Evolutionary conservation across 495 filamentous ascomycete species (phyloP).

Genomic region (Penicillium cataractarum): DNA sequence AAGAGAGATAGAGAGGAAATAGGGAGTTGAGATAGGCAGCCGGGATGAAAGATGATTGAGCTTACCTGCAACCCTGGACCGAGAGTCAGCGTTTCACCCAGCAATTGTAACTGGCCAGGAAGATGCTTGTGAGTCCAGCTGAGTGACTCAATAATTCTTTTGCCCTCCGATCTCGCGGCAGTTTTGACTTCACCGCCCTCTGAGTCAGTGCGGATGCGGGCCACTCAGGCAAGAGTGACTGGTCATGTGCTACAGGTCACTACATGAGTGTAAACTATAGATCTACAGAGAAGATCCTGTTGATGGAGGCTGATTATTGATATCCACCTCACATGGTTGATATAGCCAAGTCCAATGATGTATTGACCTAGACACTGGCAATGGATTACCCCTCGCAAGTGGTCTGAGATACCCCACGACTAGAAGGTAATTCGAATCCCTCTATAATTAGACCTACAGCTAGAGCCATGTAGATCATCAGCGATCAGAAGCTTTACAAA

Average conservation of each 20-base stretch:
- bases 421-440: not conserved
- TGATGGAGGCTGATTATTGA: not conserved
- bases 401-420: too few species aligned
- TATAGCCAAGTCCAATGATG: not conserved
- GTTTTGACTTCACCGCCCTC: constrained; percentile 26
- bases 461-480: not conserved
- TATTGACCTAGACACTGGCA: not conserved
- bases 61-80: constrained; percentile 26
- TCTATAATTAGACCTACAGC: not conserved
- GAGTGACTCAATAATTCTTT: constrained; percentile 34
- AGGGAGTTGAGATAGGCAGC: constrained; percentile 3
- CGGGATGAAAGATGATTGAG: not conserved
- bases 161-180: constrained; percentile 45
- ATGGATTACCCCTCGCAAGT: not conserved
- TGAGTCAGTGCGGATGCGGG: constrained; percentile 15
- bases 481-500: not conserved
- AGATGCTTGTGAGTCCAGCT: constrained; percentile 18
- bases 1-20: not conserved
- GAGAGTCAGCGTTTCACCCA: constrained; percentile 21
- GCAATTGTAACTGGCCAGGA: constrained; percentile 18
- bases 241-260: not conserved
- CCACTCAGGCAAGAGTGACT: constrained; percentile 4
- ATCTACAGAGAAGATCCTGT: too few species aligned
- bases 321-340: not conserved
- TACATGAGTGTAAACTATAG: not conserved